Conservation (phyloP, 345 rosid genomes). For the Ailanthus altissimus region DNA sequence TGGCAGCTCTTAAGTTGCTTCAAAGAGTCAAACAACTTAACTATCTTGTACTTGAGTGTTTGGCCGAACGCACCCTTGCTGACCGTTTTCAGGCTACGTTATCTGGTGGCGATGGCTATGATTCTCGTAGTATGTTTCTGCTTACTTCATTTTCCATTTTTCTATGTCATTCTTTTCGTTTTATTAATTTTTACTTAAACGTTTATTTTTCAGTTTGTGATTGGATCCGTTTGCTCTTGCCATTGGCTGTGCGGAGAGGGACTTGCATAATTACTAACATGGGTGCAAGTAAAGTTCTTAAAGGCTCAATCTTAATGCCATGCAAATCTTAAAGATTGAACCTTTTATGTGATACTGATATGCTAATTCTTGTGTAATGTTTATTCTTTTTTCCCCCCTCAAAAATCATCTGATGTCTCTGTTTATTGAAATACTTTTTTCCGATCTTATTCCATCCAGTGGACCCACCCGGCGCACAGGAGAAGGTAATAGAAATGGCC, state of each 20-base stretch:
- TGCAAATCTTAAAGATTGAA: background rate
- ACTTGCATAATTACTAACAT: constrained; percentile 82
- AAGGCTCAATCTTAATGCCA: background rate
- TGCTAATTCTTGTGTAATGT: background rate
- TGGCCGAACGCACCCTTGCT: constrained; percentile 89
- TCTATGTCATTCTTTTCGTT: background rate
- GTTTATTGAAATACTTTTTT: background rate
- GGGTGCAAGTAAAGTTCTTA: constrained; percentile 74
- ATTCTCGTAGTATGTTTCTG: constrained; percentile 60
- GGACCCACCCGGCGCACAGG: constrained; percentile 80
- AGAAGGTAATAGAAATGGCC: constrained; percentile 68
- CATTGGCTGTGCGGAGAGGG: constrained; percentile 73
- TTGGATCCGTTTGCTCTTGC: constrained; percentile 81
- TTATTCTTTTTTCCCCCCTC: background rate
- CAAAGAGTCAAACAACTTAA: constrained; percentile 59
- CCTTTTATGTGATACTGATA: background rate
- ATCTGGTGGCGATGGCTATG: constrained; percentile 71
- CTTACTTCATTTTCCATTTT: background rate
- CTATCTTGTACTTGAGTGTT: constrained; percentile 89
- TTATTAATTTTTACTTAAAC: background rate
- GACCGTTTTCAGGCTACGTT: constrained; percentile 66
- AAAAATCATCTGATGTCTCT: background rate
- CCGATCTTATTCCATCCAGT: constrained; percentile 38
- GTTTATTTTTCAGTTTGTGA: constrained; percentile 55
- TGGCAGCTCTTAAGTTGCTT: constrained; percentile 80